phyloP scores from a whole-genome alignment of 768 basidiomycete species.

The Exsudoporus frostii region DNA sequence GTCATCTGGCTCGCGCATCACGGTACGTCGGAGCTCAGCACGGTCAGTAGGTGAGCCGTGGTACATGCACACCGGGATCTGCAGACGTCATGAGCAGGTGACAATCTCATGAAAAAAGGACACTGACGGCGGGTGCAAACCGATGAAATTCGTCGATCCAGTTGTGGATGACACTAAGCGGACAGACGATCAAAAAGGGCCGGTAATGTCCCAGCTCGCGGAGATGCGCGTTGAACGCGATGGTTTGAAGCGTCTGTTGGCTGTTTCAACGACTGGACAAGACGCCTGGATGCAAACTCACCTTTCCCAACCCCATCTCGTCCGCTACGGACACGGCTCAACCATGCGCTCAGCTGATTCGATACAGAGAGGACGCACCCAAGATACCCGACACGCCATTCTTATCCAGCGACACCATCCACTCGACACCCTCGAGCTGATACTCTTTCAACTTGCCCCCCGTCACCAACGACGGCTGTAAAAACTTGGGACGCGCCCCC shows the following conservation, averaged over 20 bases:
- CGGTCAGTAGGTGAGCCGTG: conserved; percentile 84
- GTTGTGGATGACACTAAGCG: conserved; percentile 89
- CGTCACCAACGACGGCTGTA: conserved; percentile 77
- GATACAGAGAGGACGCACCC: conserved; percentile 41
- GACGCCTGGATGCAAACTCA: conserved; percentile 22
- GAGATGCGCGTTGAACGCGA: conserved; percentile 89
- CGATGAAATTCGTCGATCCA: conserved; percentile 84
- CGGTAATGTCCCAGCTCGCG: conserved; percentile 65
- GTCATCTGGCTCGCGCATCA: conserved; percentile 41
- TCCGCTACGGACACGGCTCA: conserved; percentile 54
- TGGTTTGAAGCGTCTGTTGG: conserved; percentile 85
- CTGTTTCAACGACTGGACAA: background rate
- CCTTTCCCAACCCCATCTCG: conserved; percentile 94
- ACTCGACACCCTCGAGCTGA: conserved; percentile 91
- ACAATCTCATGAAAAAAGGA: background rate
- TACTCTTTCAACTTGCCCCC: conserved; percentile 86
- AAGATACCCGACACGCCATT: conserved; percentile 82
- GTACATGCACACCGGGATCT: conserved; percentile 90
- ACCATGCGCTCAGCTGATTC: conserved; percentile 10
- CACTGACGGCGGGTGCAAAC: conserved; percentile 73
- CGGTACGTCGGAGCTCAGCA: conserved; percentile 67
- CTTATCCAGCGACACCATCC: conserved; percentile 88
- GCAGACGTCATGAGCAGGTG: background rate
- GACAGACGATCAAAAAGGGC: conserved; percentile 88
- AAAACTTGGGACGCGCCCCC: conserved; percentile 39